Evolutionary conservation across 495 filamentous ascomycete species (phyloP), one percentile per base, ranked within the genome.

Genomic region (Talaromyces ruber): DNA sequence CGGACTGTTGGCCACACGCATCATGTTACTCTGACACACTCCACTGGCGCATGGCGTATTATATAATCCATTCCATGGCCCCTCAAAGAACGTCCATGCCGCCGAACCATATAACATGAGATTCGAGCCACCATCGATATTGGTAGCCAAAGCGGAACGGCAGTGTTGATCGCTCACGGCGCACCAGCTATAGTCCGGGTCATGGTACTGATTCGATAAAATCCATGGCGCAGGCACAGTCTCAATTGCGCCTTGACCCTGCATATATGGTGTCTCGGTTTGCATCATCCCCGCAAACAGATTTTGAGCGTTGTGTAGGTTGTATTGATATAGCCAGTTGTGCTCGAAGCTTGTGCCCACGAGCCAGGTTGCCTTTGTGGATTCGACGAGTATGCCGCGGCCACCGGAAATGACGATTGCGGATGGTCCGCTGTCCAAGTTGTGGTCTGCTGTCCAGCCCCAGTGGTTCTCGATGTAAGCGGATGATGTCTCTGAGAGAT

Each of bases 401-500:
- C 73, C 77, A 5, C 69, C 70, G 43, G 72, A 67, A 26, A 79
- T 72, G 50, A 66, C 69, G 24, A 73, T 66, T 6, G 50, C 52
- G 45, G 32, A 61, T 4, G 51, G 39, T 24, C 53, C 39, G 25
- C 60, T 32, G 51, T 79, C 73, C 0, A 79, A 67, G 22, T 64
- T 64, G 64, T 77, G 77, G 65, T 79, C 77, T 2, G 75, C 72
- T 28, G 73, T 76, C 78, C 76, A 81, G 29, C 71, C 74, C 76
- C 79, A 81, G 58, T 80, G 67, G 55, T 76, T 72, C 51, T 81
- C 79, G 32, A 81, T 65, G 61, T 81, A 82, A 2, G 67, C 70
- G 7, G 72, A 75, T 2, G 71, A 67, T 73, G 77, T 63, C 74
- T 71, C 0, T 0, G 72, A 70, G 1, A 82, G 54, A 60, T 81